Conservation (phyloP, 106 monocot genomes). For the Posidonia australis region DNA sequence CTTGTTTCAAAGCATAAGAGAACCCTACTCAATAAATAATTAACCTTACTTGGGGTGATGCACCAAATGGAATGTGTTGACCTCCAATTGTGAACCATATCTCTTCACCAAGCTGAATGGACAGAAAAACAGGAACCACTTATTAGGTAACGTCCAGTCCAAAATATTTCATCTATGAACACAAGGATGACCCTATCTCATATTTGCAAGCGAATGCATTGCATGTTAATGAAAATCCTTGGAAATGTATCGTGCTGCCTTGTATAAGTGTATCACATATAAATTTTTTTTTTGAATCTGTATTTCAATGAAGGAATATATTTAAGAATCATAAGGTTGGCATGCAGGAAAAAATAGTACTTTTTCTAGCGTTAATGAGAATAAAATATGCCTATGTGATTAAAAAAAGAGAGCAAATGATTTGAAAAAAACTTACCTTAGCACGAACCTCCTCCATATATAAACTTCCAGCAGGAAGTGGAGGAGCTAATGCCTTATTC, state of each 20-base stretch:
- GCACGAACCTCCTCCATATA: slow-evolving; percentile 98
- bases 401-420: neutral
- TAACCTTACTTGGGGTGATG: slow-evolving; percentile 70
- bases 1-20: too few relatives aligned
- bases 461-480: slow-evolving; percentile 69
- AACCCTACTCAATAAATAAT: neutral
- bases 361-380: neutral
- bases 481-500: slow-evolving; percentile 70
- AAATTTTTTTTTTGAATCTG: too few relatives aligned
- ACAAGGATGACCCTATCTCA: too few relatives aligned
- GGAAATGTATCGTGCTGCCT: too few relatives aligned
- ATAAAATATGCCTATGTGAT: neutral
- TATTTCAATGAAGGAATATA: too few relatives aligned
- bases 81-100: slow-evolving; percentile 73
- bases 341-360: too few relatives aligned
- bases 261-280: too few relatives aligned
- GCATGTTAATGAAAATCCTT: too few relatives aligned
- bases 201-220: too few relatives aligned
- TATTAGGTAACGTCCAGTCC: too few relatives aligned
- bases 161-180: too few relatives aligned
- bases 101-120: slow-evolving; percentile 64
- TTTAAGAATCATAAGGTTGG: too few relatives aligned
- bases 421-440: slow-evolving; percentile 37
- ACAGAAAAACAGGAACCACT: neutral
- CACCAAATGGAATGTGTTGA: slow-evolving; percentile 83